phyloP scores from a whole-genome alignment of 306 rosid genomes.

The Senna tora region DNA sequence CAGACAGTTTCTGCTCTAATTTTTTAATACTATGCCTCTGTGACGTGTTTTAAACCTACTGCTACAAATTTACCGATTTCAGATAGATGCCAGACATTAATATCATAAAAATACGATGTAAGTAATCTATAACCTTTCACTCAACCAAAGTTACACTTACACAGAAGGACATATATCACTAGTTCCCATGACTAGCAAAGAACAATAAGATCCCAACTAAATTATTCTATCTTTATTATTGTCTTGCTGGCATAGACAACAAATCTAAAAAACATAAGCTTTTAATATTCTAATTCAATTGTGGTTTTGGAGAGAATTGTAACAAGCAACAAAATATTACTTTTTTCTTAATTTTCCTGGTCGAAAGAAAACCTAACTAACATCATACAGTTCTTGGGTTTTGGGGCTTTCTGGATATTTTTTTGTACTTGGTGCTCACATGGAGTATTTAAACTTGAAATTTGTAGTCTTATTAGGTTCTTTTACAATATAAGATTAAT shows the following conservation, averaged over 20 bases:
- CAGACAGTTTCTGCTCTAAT: conserved; percentile 12
- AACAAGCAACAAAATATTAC: background rate
- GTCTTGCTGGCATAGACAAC: conserved; percentile 19
- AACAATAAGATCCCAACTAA: conserved; percentile 19
- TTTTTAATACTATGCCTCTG: conserved; percentile 21
- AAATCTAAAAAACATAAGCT: conserved; percentile 1
- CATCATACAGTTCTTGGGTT: background rate
- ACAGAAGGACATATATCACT: background rate
- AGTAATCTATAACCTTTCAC: conserved; percentile 13
- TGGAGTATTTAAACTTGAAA: conserved; percentile 6
- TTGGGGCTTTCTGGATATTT: conserved; percentile 7
- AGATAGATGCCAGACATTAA: conserved; percentile 20
- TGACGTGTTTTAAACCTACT: conserved; percentile 17
- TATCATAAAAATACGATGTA: conserved; percentile 24
- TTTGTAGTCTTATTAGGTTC: conserved; percentile 14
- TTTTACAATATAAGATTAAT: conserved; percentile 1
- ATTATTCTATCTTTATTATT: conserved; percentile 1
- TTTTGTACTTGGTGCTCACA: conserved; percentile 24
- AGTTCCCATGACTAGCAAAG: conserved; percentile 19
- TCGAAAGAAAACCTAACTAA: background rate
- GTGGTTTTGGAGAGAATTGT: background rate
- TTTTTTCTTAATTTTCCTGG: background rate
- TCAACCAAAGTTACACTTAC: conserved; percentile 13
- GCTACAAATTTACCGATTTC: conserved; percentile 2
- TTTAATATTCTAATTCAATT: conserved; percentile 13